Base-by-base conservation (phyloP, 345 rosid genomes). In the Eutrema japonicum region DNA sequence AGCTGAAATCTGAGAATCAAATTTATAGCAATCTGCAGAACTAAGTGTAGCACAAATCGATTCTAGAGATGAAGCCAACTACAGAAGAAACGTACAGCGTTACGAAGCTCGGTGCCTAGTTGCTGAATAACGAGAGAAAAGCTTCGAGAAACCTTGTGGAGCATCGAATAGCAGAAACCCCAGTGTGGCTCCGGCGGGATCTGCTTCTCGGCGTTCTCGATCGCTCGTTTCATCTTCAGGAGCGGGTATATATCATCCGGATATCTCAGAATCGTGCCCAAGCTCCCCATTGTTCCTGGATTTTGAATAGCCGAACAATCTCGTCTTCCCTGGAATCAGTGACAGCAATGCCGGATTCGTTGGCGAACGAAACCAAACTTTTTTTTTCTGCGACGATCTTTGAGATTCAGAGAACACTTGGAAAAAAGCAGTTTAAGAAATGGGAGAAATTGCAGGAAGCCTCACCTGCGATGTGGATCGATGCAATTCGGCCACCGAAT, bases 231-330 rank as follows among this genome's bases (percentile, higher is more conserved):
- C 74, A 92, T 85, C 83, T 89, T 96, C 86, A 96, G 30, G 4
- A 92, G 79, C n/a, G 98, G 94, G 78, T 81, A 96, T n/a, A 96
- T 61, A 51, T 92, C 98, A 80, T 88, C 87, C 0, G 99, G 99
- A 76, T 89, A 84, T 75, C 72, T 96, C 84, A 96, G 58, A 0
- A 90, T 58, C 75, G 86, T 87, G 6, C 84, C 84, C 71, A 90
- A 79, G 59, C 82, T 86, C 84, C 87, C 94, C 99, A 90, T 95
- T 79, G 48, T 43, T 67, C 40, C 6, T 26, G 33, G 6, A 18
- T 22, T 52, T 43, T 30, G 38, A 64, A 56, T 64, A 66, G 43
- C 13, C 36, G 22, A 66, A 5, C 8, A 10, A 37, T n/a, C 29
- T 59, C 14, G 33, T n/a, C 11, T 48, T 6, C 6, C 26, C 13